phyloP scores from a whole-genome alignment of 345 rosid genomes.

The Citrus hindsii region DNA sequence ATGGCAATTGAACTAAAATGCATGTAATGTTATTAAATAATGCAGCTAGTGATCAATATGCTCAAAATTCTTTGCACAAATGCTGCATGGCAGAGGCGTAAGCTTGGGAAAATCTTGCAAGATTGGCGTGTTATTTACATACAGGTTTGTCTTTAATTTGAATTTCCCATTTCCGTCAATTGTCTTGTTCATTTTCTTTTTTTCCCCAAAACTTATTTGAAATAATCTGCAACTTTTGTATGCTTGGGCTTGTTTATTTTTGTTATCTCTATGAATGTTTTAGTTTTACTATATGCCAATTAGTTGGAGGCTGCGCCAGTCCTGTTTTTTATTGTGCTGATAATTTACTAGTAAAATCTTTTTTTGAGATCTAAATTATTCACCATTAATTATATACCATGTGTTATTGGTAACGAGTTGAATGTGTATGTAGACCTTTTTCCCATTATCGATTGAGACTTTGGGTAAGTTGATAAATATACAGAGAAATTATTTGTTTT shows the following conservation, averaged over 20 bases:
- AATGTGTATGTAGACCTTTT: neutral
- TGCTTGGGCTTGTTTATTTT: neutral
- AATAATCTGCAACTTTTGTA: neutral
- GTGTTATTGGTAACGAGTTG: neutral
- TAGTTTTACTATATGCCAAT: neutral
- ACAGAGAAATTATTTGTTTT: neutral
- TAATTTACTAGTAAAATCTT: neutral
- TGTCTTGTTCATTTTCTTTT: slow-evolving; percentile 3
- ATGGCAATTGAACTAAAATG: slow-evolving; percentile 21
- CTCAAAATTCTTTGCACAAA: slow-evolving; percentile 92
- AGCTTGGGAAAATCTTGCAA: slow-evolving; percentile 92
- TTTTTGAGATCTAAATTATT: neutral
- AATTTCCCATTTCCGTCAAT: neutral
- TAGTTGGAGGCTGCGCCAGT: neutral
- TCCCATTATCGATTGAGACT: neutral
- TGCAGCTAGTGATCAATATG: slow-evolving; percentile 90
- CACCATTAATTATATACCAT: neutral
- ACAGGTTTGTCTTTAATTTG: slow-evolving; percentile 50
- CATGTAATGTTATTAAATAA: slow-evolving; percentile 18
- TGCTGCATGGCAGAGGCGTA: slow-evolving; percentile 99
- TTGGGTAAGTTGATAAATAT: neutral
- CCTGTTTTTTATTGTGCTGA: neutral
- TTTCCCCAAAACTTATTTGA: neutral
- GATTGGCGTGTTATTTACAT: slow-evolving; percentile 87
- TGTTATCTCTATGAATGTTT: neutral